Base-by-base conservation (phyloP, 2,329 filamentous ascomycete genomes). In the Sclerotinia nivalis region DNA sequence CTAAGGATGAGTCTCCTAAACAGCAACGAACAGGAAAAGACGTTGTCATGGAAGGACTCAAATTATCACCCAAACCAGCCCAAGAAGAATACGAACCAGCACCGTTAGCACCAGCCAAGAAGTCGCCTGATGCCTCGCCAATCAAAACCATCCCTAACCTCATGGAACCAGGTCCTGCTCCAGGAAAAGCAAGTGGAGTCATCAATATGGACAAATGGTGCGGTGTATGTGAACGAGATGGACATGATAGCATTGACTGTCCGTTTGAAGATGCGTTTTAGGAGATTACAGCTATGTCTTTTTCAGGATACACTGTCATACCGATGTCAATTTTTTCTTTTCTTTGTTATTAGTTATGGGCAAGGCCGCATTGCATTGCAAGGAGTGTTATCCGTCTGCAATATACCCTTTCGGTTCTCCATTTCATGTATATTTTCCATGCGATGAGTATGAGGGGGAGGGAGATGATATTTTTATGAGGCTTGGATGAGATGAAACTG, bases 231-330 rank as follows among this genome's bases (percentile, higher is more conserved):
- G 96, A 99, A 83, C 89, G 93, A 72, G 96, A 99, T 77, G 96
- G 96, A 20, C 96, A 99, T 79, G 92, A 97, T 80, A 97, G 95
- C 77, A 94, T 97, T 72, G 93, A 96, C 80, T 97, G 94, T 81
- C 93, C 94, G 18, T 91, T 97, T 80, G 94, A 97, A 81, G 93
- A 96, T 80, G 89, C 88, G 43, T 91, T 90, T 73, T 90, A 82
- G 47, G 34, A 52, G 18, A 52, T 28, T 43, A 25, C 34, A 37
- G 31, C 49, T 40, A 22, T 37, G 10, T 25, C 22, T 54, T 15
- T 25, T 65, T 34, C n/a, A 52, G 61, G 61, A 65, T 52, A 52
- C 20, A 50, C 47, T 40, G 22, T 64, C n/a, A 28, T 28, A 47
- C 4, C 13, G 25, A 64, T 37, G 61, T 22, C n/a, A 20, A 40